These are phyloP conservation scores for Notholithocarpus densiflorus DNA, from an alignment of 306 rosid genomes.

Conservation along the genomic window DNA sequence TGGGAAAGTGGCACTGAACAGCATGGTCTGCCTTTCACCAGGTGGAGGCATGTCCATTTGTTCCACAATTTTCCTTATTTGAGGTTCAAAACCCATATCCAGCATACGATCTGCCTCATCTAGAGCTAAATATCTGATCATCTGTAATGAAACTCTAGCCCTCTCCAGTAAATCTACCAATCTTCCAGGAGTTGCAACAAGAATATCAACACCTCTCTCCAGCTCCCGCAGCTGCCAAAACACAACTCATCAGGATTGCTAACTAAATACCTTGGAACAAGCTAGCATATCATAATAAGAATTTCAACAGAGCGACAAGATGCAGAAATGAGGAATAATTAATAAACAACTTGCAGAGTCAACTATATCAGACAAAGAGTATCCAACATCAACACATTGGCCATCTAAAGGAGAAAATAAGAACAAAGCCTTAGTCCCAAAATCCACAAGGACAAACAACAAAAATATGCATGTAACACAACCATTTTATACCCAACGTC, in stretches of 20 bases:
- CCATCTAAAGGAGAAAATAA: too few species aligned
- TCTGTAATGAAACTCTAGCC: conserved; percentile 75
- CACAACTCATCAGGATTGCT: conserved; percentile 15
- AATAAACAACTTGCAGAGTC: neutral
- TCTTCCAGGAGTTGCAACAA: conserved; percentile 97
- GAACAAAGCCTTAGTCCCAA: too few species aligned
- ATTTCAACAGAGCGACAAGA: neutral
- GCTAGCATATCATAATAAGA: neutral
- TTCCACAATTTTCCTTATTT: conserved; percentile 70
- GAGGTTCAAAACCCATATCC: conserved; percentile 85
- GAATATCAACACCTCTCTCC: conserved; percentile 93
- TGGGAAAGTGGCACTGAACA: conserved; percentile 89
- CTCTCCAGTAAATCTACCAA: conserved; percentile 89
- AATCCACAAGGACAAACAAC: neutral
- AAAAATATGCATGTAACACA: neutral
- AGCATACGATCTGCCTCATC: conserved; percentile 83
- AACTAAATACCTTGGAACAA: neutral
- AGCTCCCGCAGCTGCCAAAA: conserved; percentile 72
- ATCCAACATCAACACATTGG: neutral
- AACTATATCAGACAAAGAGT: neutral
- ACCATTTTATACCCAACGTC: neutral
- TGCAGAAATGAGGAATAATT: neutral
- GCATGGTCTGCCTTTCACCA: conserved; percentile 77
- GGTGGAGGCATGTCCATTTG: conserved; percentile 93
- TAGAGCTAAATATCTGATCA: conserved; percentile 71